Evolutionary conservation across 2,329 filamentous ascomycete species (phyloP), one percentile per base, ranked within the genome.

Genomic region (Verticillium nubilum): DNA sequence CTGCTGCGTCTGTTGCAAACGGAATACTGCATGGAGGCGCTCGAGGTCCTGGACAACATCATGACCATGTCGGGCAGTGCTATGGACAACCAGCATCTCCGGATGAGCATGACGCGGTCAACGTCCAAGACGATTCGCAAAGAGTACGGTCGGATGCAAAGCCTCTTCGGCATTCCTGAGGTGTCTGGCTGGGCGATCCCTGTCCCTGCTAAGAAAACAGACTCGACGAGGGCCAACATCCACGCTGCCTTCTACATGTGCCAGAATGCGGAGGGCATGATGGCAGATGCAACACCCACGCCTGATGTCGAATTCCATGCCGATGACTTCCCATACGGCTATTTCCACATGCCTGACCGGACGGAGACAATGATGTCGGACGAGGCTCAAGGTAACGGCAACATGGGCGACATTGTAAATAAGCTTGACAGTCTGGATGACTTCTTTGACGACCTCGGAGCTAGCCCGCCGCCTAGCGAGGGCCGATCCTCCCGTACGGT

Each of bases 181-280:
- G 88, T 92, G 25, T 95, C 91, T 17, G 95, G 95, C 2, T 99
- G 95, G 95, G 95, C 95, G 0, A 92, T 99, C 52, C 94, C 95
- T 0, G 86, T 96, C 71, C 95, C 95, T 17, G 94, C 94, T 0
- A 89, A 90, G 59, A 94, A 97, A 76, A 95, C 93, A 0, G 88
- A 89, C 58, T 85, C 87, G 33, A 98, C 95, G 4, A 85, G 95
- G 60, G 85, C 88, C 60, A 99, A 99, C 67, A 95, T 99, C 2
- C 94, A 98, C 71, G 92, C 93, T 0, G 93, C 95, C 0, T 98
- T 97, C 74, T 97, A 97, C 74, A 96, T 93, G 64, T 97, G 93
- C 69, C 89, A 91, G 58, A 89, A 85, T 62, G 80, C 84, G 4
- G 82, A 87, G 64, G 84, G 84, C 17, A 77, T 78, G 12, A 69